Percentiles rank a stretch among this genome's conserved stretches.
Conservation (phyloP, 129 eudicot species). For the Tagetes erecta region DNA sequence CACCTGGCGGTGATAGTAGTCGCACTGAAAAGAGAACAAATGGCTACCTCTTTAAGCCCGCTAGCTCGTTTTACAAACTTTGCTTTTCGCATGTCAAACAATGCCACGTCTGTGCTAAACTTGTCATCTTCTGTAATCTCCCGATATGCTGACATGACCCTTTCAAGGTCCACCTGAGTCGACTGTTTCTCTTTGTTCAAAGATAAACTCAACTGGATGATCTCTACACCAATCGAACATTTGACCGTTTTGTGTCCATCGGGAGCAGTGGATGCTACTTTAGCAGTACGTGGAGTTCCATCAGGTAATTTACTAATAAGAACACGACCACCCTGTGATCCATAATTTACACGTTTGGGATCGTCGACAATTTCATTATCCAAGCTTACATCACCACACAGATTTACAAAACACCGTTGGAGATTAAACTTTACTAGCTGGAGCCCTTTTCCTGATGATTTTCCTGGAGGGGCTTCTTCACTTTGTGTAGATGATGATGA, state of each 20-base stretch:
- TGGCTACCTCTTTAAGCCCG: slow-evolving; percentile 72
- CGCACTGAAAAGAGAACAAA: slow-evolving; percentile 93
- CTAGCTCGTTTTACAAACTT: slow-evolving; percentile 74
- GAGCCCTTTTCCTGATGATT: slow-evolving; percentile 75
- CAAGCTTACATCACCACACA: slow-evolving; percentile 64
- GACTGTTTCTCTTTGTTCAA: slow-evolving; percentile 80
- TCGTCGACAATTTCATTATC: slow-evolving; percentile 62
- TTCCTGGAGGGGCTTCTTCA: slow-evolving; percentile 44
- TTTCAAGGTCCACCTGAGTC: slow-evolving; percentile 71
- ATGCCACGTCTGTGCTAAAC: slow-evolving; percentile 46
- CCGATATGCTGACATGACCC: slow-evolving; percentile 69
- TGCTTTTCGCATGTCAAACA: slow-evolving; percentile 84
- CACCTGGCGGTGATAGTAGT: slow-evolving; percentile 78
- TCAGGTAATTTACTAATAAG: slow-evolving; percentile 59
- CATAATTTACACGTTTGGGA: slow-evolving; percentile 86
- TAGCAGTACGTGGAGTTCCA: slow-evolving; percentile 72
- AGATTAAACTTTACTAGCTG: slow-evolving; percentile 61
- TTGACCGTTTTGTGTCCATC: slow-evolving; percentile 53
- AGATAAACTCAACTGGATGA: slow-evolving; percentile 59
- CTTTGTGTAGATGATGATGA: slow-evolving; percentile 42
- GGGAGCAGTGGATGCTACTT: slow-evolving; percentile 61
- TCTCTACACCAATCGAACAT: slow-evolving; percentile 67
- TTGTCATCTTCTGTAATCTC: slow-evolving; percentile 51
- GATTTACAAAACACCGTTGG: slow-evolving; percentile 65
- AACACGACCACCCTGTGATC: slow-evolving; percentile 91